These are phyloP conservation scores for Gomphus bonarii DNA, from an alignment of 1,284 basidiomycete genomes.

Conservation along the genomic window DNA sequence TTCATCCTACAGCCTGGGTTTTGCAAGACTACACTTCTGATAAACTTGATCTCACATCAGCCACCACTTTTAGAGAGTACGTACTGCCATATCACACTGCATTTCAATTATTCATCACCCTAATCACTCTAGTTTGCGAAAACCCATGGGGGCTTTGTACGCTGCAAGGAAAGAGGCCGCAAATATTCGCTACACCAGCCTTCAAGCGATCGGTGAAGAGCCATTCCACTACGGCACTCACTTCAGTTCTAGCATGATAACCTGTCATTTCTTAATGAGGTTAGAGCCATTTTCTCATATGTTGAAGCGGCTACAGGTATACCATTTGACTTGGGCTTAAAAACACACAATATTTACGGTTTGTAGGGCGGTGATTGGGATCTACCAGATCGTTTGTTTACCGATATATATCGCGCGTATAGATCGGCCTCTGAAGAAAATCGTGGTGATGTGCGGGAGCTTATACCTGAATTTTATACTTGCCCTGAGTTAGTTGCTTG, in stretches of 20 bases:
- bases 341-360: background rate
- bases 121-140: constrained; percentile 43
- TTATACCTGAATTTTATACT: constrained; percentile 90
- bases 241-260: constrained; percentile 94
- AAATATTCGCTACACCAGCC: constrained; percentile 61
- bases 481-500: constrained; percentile 49
- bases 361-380: constrained; percentile 85
- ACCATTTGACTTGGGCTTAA: constrained; percentile 12
- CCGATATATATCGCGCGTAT: constrained; percentile 71
- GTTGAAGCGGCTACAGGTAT: constrained; percentile 78
- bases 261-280: constrained; percentile 90
- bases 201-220: constrained; percentile 73
- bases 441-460: constrained; percentile 87
- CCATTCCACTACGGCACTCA: constrained; percentile 95
- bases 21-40: constrained; percentile 77
- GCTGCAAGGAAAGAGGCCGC: constrained; percentile 65
- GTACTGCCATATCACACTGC: constrained; percentile 18
- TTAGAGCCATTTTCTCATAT: constrained; percentile 86
- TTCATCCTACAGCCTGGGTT: constrained; percentile 59
- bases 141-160: constrained; percentile 90
- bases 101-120: constrained; percentile 1
- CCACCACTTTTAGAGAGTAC: constrained; percentile 69
- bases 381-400: constrained; percentile 88
- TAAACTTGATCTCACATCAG: constrained; percentile 58
- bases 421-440: constrained; percentile 80